Evolutionary conservation across 129 eudicot genomes (phyloP), one percentile per base, ranked within the genome.

Genomic region (Arctium minus): DNA sequence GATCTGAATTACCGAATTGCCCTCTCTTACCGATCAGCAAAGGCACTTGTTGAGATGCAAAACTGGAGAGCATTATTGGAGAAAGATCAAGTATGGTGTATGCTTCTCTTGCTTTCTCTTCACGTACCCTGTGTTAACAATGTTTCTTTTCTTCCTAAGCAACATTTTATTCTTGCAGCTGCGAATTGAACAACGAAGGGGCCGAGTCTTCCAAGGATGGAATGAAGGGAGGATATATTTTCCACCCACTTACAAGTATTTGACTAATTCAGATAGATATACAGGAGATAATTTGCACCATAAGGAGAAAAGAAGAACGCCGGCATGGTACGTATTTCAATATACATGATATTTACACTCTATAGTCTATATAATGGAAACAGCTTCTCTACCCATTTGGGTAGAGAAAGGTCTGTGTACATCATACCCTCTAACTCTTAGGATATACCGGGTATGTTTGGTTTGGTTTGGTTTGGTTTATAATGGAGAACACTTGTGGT

Each of bases 11-110:
- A 96, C 84, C 92, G 99, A 79, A 87, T 96, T 68, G 93, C 97
- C 53, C 93, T 96, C 76, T 91, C 99, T 29, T 91, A 91, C 80
- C 97, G 99, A 70, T 91, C 99, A 60, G 97, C 94, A 10, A 93
- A 89, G 82, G 99, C 99, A 37, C 97, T 91, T 32, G 94, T 96
- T 42, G 99, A 91, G 88, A 96, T 96, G 99, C 99, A 96, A 87
- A 96, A 92, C 78, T 96, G 99, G 99, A 90, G 99, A 83, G 97
- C 94, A 29, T 82, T 96, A 73, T 86, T 96, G 75, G 99, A 93
- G 75, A 96, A 86, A 77, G 99, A 96, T 80, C 99, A 96, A 92
- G 99, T 88, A 86, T 82, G 81, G 10, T 36, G 46, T 32, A 62
- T 71, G 46, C 42, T 72, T 70, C 46, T 50, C 78, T 31, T 68